A percentile compares a stretch with the other conserved stretches of the same genome.
These are phyloP conservation scores for Citrus trifoliata DNA, from an alignment of 345 rosid species.

Conservation along the genomic window DNA sequence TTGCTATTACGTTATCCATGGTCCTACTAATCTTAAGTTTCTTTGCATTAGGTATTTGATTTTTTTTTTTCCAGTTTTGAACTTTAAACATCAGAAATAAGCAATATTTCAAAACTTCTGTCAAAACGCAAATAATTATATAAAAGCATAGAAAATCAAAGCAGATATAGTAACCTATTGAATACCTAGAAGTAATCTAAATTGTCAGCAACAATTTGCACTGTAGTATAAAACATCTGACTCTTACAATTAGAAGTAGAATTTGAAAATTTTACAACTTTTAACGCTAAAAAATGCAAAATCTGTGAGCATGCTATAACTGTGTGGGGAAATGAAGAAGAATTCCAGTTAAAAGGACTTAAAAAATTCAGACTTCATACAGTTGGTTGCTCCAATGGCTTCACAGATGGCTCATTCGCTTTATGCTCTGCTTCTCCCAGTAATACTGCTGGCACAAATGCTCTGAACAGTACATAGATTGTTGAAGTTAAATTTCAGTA, in stretches of 20 bases:
- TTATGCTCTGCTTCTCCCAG: slow-evolving; percentile 89
- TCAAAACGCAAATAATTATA: background rate
- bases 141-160: background rate
- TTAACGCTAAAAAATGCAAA: background rate
- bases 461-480: slow-evolving; percentile 50
- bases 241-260: background rate
- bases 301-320: background rate
- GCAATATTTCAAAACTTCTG: background rate
- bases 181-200: background rate
- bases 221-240: background rate
- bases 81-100: background rate
- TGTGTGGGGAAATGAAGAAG: background rate
- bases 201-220: background rate
- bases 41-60: background rate
- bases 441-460: slow-evolving; percentile 97
- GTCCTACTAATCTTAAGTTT: background rate
- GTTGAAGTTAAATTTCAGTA: background rate
- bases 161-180: background rate
- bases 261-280: background rate
- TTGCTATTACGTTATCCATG: background rate
- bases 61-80: no score
- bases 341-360: background rate
- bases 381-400: slow-evolving; percentile 60
- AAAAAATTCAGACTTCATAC: slow-evolving; percentile 40
- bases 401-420: slow-evolving; percentile 68